phyloP scores from a whole-genome alignment of 202 grass and related monocot species.

The Eragrostis tef region DNA sequence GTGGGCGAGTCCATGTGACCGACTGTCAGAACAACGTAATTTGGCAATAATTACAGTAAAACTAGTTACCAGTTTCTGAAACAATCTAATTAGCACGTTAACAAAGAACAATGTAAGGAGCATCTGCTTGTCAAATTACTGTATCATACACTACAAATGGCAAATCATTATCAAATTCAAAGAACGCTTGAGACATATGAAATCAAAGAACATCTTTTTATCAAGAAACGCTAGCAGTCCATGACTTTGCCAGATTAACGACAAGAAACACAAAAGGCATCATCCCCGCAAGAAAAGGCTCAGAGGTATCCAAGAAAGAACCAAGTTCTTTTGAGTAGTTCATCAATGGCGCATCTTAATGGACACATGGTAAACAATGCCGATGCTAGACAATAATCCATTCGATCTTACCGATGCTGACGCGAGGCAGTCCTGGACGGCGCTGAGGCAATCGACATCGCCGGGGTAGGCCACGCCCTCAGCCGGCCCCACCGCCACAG shows the following conservation, averaged over 20 bases:
- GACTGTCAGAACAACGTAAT: neutral
- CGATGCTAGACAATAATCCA: constrained; percentile 3
- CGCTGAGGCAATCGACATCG: constrained; percentile 60
- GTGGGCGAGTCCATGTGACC: neutral
- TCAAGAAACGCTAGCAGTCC: constrained; percentile 14
- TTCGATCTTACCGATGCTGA: constrained; percentile 57
- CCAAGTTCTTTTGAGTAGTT: no score
- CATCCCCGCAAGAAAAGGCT: neutral
- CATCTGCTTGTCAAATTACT: no score
- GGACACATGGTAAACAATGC: neutral
- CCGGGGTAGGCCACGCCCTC: constrained; percentile 65
- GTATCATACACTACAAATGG: neutral
- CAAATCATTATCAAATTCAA: constrained; percentile 3
- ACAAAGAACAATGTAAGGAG: constrained; percentile 20
- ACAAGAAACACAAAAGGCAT: constrained; percentile 17
- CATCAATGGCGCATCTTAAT: constrained; percentile 30
- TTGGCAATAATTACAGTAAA: constrained; percentile 11
- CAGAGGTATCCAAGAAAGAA: no score
- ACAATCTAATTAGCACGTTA: neutral
- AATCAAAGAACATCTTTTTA: constrained; percentile 14
- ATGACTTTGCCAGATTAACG: neutral
- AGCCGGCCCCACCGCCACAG: constrained; percentile 57
- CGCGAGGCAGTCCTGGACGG: constrained; percentile 59
- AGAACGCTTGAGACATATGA: neutral
- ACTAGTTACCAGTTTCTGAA: neutral